Evolutionary conservation across 345 rosid genomes (phyloP), one percentile per base, ranked within the genome.

Genomic region (Arabidopsis arenosa): DNA sequence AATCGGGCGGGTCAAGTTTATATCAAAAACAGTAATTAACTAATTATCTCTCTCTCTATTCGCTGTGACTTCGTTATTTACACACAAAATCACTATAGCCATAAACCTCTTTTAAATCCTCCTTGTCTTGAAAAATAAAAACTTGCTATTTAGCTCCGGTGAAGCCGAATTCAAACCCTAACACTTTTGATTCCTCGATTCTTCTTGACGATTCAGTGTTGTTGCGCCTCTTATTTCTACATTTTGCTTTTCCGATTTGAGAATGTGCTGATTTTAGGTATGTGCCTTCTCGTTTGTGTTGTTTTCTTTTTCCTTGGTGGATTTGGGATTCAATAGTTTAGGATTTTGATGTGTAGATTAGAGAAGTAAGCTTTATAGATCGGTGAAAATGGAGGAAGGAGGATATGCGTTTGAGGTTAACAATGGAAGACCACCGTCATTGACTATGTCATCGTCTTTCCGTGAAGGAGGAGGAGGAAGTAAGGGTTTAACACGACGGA

Each of bases 391-490:
- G 76, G 80, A 71, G 61, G 67, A 71, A 48, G 65, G 80, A 39
- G 72, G 80, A 77, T 63, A 44, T 64, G 23, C 47, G 18, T 64
- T 12, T 26, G 76, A 70, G 75, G 76, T 77, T 63, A 47, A 63
- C 72, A 70, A 70, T 77, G 80, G 72, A 4, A 47, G 55, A 47
- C 40, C 59, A 10, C 66, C 80, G 65, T 80, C 87, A 26, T 80
- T 90, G 64, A 78, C 80, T 10, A 76, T 62, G 74, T 86, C 98
- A 5, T 84, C 89, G 23, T 95, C 97, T 21, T 86, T 86, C 53
- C 93, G 84, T 81, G 97, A 94, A 53, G 78, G 82, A 37, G 81
- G 93, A 21, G 81, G 93, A 26, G 81, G 80, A 35, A 53, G 75
- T 56, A 77, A 41, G 67, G 80, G 86, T 79, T 79, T 88, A 61